A percentile compares a stretch with the other conserved stretches of the same genome.
phyloP scores from a whole-genome alignment of 2,329 filamentous ascomycete species.

The Verticillium nubilum region DNA sequence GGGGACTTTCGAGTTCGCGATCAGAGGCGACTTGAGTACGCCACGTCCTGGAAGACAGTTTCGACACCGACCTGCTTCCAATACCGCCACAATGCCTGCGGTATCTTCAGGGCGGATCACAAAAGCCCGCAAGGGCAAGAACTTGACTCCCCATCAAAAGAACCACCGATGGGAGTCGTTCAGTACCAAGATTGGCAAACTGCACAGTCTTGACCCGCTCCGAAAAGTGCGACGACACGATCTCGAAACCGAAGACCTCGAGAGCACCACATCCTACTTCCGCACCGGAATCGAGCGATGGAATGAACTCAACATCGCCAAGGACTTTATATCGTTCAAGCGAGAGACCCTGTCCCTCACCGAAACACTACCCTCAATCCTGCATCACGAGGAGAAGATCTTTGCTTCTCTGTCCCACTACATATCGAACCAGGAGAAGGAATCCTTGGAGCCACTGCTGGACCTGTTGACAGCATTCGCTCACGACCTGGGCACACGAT shows the following conservation, averaged over 20 bases:
- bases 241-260: conserved; percentile 72
- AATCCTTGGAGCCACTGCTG: conserved; percentile 79
- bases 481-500: conserved; percentile 82
- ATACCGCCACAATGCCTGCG: conserved; percentile 50
- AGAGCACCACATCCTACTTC: conserved; percentile 80
- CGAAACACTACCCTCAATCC: conserved; percentile 85
- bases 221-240: conserved; percentile 82
- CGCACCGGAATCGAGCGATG: conserved; percentile 78
- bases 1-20: conserved; percentile 11
- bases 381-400: conserved; percentile 85
- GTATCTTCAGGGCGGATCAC: conserved; percentile 61
- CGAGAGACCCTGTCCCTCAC: conserved; percentile 70
- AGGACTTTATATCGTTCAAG: conserved; percentile 72
- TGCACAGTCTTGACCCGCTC: conserved; percentile 86
- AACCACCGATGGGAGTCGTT: conserved; percentile 91
- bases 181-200: conserved; percentile 79
- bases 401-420: conserved; percentile 71
- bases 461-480: conserved; percentile 89
- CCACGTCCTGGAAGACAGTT: not conserved
- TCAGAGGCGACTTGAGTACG: not conserved
- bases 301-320: conserved; percentile 85
- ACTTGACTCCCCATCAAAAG: conserved; percentile 68
- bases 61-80: not conserved
- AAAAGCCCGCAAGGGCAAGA: conserved; percentile 65
- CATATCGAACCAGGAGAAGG: conserved; percentile 70